These are phyloP conservation scores for Microbotryum silenes-acaulis DNA, from an alignment of 1,284 basidiomycete genomes.

Conservation along the genomic window DNA sequence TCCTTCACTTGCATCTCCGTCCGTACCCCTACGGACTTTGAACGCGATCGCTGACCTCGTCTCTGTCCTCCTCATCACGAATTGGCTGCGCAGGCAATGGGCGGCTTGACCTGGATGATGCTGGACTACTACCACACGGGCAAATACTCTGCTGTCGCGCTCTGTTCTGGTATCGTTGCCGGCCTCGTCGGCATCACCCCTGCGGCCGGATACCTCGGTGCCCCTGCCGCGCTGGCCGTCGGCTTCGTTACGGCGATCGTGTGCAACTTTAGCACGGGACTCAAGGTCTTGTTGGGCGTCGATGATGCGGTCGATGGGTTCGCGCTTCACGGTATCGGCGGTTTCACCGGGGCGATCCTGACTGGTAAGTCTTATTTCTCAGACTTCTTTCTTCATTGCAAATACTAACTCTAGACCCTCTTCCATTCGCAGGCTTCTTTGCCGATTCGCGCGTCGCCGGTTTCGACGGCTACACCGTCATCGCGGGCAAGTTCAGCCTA, in stretches of 20 bases:
- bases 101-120: slow-evolving; percentile 77
- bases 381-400: too few species aligned
- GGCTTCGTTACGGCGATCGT: slow-evolving; percentile 73
- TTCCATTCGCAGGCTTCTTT: slow-evolving; percentile 41
- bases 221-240: slow-evolving; percentile 72
- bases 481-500: slow-evolving; percentile 52
- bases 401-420: too few species aligned
- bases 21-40: too few species aligned
- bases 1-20: too few species aligned
- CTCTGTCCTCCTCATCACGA: too few species aligned
- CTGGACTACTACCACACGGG: slow-evolving; percentile 73
- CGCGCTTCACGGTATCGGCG: slow-evolving; percentile 27
- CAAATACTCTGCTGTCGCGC: slow-evolving; percentile 86
- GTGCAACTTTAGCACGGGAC: slow-evolving; percentile 44
- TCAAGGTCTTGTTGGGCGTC: slow-evolving; percentile 23
- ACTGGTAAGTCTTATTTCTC: neutral
- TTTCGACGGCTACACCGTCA: slow-evolving; percentile 68
- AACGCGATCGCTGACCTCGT: too few species aligned
- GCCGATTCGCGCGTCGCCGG: slow-evolving; percentile 74
- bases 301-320: slow-evolving; percentile 29
- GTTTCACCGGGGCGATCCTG: slow-evolving; percentile 36
- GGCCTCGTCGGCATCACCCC: slow-evolving; percentile 88
- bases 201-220: slow-evolving; percentile 76
- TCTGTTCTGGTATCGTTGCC: slow-evolving; percentile 86
- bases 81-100: slow-evolving; percentile 46